Conservation (phyloP, 148 eudicot species). For the Nyssa sinensis region DNA sequence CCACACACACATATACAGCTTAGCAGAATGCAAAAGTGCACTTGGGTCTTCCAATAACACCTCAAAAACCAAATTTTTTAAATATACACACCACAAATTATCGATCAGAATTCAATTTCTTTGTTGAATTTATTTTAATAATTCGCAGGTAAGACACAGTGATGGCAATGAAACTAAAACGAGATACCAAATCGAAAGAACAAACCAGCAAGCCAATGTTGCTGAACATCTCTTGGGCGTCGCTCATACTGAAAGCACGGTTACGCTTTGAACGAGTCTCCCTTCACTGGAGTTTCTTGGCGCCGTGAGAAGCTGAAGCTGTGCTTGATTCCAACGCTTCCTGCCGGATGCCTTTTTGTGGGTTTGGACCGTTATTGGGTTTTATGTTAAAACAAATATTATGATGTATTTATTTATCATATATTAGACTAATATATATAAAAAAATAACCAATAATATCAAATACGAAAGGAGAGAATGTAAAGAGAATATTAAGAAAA, state of each 20-base stretch:
- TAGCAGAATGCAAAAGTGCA: not conserved
- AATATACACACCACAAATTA: not conserved
- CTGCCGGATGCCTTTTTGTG: too few species aligned
- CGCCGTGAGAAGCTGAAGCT: too few species aligned
- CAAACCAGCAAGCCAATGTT: slow-evolving; percentile 83
- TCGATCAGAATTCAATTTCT: not conserved
- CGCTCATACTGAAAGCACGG: slow-evolving; percentile 81
- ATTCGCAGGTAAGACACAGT: not conserved
- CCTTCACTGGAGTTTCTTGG: slow-evolving; percentile 83
- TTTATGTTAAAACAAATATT: too few species aligned
- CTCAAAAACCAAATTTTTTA: not conserved
- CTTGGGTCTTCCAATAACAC: not conserved
- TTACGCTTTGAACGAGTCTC: slow-evolving; percentile 85
- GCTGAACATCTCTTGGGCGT: slow-evolving; percentile 87
- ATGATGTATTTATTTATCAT: too few species aligned
- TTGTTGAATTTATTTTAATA: not conserved
- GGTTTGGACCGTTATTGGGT: too few species aligned
- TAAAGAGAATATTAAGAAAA: too few species aligned
- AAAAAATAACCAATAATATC: too few species aligned
- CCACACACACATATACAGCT: too few species aligned
- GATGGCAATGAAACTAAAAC: not conserved
- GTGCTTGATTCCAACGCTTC: too few species aligned
- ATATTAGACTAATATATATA: too few species aligned
- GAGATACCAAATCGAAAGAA: not conserved
- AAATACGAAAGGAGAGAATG: too few species aligned